phyloP scores from a whole-genome alignment of 1,139 yeast genomes.

The Lodderomyces pseudojiufengensis region DNA sequence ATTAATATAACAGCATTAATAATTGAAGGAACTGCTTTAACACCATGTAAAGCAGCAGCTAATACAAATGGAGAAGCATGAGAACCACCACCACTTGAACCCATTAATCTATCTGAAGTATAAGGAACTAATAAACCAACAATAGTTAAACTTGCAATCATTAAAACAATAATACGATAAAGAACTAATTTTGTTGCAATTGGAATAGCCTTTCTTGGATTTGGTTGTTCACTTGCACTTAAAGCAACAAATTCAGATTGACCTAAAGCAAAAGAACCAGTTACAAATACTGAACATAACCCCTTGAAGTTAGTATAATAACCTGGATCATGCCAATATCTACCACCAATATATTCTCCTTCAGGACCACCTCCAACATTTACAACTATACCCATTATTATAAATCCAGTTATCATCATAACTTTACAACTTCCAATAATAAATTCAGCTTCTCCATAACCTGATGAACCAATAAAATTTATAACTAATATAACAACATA shows the following conservation, averaged over 20 bases:
- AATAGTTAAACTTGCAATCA: constrained; percentile 39
- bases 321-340: constrained; percentile 45
- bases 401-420: constrained; percentile 35
- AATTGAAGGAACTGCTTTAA: constrained; percentile 36
- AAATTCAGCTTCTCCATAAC: constrained; percentile 46
- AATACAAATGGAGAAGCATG: constrained; percentile 45
- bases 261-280: constrained; percentile 38
- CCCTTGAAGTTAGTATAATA: constrained; percentile 39
- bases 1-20: constrained; percentile 43
- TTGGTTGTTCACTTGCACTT: constrained; percentile 39
- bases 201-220: constrained; percentile 40
- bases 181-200: constrained; percentile 41
- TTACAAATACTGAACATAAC: constrained; percentile 35
- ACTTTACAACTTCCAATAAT: constrained; percentile 36
- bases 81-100: constrained; percentile 32
- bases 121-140: constrained; percentile 44
- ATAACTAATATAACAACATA: constrained; percentile 31
- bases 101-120: constrained; percentile 37
- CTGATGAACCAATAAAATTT: constrained; percentile 39
- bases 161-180: constrained; percentile 36
- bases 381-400: constrained; percentile 38
- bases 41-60: constrained; percentile 41
- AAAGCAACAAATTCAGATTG: constrained; percentile 41
- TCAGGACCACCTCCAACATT: constrained; percentile 38
- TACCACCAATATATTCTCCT: constrained; percentile 43